phyloP scores from a whole-genome alignment of 148 eudicot genomes.

The Chenopodium berlandieri region DNA sequence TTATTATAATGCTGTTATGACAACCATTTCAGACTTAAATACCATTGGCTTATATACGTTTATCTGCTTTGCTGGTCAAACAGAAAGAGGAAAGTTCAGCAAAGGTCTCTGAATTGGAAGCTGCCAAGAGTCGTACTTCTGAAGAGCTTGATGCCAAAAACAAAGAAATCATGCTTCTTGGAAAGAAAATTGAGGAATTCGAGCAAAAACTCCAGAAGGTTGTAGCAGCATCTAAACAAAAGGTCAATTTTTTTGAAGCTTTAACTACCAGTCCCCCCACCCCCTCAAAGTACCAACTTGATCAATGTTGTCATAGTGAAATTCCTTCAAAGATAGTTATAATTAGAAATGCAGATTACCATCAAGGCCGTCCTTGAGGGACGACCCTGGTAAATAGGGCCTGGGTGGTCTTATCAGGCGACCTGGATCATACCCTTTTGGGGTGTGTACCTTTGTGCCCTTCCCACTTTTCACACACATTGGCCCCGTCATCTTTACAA shows the following conservation, averaged over 20 bases:
- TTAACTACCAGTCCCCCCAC: too few species aligned
- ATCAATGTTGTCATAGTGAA: neutral
- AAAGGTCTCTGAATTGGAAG: conserved; percentile 57
- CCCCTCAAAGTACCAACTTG: neutral
- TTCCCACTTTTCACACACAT: too few species aligned
- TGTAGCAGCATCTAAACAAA: conserved; percentile 47
- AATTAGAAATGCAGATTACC: neutral
- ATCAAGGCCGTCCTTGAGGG: neutral
- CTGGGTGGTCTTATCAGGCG: too few species aligned
- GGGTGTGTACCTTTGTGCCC: too few species aligned
- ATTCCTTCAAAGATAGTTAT: neutral
- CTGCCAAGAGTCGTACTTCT: conserved; percentile 37
- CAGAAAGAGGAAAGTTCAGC: conserved; percentile 62
- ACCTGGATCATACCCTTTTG: too few species aligned
- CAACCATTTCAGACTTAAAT: neutral
- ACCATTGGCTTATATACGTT: neutral
- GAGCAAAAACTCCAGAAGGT: conserved; percentile 59
- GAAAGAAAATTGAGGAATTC: conserved; percentile 72
- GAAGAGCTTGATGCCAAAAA: conserved; percentile 68
- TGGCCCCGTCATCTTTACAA: too few species aligned
- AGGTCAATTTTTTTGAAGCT: conserved; percentile 40
- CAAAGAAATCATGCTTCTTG: conserved; percentile 42
- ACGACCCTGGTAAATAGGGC: neutral
- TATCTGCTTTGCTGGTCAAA: conserved; percentile 20
- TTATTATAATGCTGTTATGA: neutral